A percentile compares a stretch with the other conserved stretches of the same genome.
phyloP scores from a whole-genome alignment of 2,329 filamentous ascomycete genomes.

The Raffaelea albimanens region DNA sequence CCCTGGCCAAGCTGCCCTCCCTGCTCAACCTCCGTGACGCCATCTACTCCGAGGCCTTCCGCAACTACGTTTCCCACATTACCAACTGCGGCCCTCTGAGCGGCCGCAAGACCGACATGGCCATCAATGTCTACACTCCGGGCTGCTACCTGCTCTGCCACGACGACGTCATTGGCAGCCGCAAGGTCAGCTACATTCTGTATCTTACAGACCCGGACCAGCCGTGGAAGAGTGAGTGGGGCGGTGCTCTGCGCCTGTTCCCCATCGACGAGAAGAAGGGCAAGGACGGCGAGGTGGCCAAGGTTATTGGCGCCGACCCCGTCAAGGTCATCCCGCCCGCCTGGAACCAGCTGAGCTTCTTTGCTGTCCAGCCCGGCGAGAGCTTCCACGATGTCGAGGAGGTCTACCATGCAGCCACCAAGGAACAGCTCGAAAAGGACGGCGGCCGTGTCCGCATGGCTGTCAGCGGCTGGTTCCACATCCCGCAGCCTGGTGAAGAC shows the following conservation, averaged over 20 bases:
- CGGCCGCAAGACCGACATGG: slow-evolving; percentile 95
- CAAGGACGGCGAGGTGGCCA: slow-evolving; percentile 63
- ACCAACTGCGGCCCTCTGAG: slow-evolving; percentile 81
- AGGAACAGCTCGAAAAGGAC: slow-evolving; percentile 52
- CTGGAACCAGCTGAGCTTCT: slow-evolving; percentile 97
- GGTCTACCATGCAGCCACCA: slow-evolving; percentile 65
- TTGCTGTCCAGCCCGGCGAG: slow-evolving; percentile 94
- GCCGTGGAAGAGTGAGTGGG: slow-evolving; percentile 86
- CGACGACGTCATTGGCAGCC: slow-evolving; percentile 96
- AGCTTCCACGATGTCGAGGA: slow-evolving; percentile 99
- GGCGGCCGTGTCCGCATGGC: slow-evolving; percentile 85
- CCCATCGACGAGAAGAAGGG: slow-evolving; percentile 58
- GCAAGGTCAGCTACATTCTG: slow-evolving; percentile 91
- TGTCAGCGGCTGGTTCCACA: slow-evolving; percentile 98
- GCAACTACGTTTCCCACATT: slow-evolving; percentile 78
- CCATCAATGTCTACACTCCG: slow-evolving; percentile 96
- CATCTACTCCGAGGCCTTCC: slow-evolving; percentile 82
- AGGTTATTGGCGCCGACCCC: slow-evolving; percentile 70
- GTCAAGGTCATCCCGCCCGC: slow-evolving; percentile 81
- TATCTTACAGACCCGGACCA: slow-evolving; percentile 89
- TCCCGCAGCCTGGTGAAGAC: slow-evolving; percentile 88
- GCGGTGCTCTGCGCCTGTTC: slow-evolving; percentile 82
- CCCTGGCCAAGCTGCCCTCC: slow-evolving; percentile 76
- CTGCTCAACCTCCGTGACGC: slow-evolving; percentile 89
- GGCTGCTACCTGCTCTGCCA: slow-evolving; percentile 94